Evolutionary conservation across 2,329 filamentous ascomycete species (phyloP).

Genomic region (Microsporum ferrugineum): DNA sequence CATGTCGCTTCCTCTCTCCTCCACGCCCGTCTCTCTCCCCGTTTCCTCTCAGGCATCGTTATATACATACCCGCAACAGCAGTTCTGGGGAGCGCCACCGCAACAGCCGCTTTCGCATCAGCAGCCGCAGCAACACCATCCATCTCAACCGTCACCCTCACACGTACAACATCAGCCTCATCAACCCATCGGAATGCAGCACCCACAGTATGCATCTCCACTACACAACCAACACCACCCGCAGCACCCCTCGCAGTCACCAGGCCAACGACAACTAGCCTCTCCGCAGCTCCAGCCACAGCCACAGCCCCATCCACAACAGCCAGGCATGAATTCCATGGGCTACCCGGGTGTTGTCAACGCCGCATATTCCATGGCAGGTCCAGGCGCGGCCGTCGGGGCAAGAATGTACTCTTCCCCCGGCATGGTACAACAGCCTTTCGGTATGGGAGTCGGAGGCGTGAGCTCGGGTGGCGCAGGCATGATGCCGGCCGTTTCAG

Average conservation of each 20-base stretch:
- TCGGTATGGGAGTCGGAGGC: background rate
- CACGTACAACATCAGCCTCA: constrained; percentile 22
- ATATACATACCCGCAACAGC: constrained; percentile 48
- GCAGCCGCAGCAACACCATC: constrained; percentile 41
- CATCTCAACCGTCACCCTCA: constrained; percentile 46
- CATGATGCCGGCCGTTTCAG: background rate
- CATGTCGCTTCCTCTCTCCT: constrained; percentile 47
- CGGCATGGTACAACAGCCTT: background rate
- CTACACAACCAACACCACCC: constrained; percentile 25
- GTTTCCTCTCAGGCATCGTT: constrained; percentile 9
- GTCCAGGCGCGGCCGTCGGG: background rate
- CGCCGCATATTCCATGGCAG: constrained; percentile 22
- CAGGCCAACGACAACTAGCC: constrained; percentile 28
- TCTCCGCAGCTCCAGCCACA: constrained; percentile 26
- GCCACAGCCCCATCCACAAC: constrained; percentile 26
- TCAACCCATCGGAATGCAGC: constrained; percentile 29
- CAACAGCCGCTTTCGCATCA: background rate
- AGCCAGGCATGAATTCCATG: constrained; percentile 27
- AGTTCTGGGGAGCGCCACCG: constrained; percentile 44
- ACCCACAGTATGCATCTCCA: constrained; percentile 31
- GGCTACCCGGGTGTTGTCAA: constrained; percentile 26
- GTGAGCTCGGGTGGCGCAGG: background rate
- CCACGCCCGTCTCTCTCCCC: constrained; percentile 35
- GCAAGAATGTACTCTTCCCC: background rate
- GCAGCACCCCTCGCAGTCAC: constrained; percentile 33